Base-by-base conservation (phyloP, 2,329 filamentous ascomycete genomes). In the Penicillium psychrosexuale region DNA sequence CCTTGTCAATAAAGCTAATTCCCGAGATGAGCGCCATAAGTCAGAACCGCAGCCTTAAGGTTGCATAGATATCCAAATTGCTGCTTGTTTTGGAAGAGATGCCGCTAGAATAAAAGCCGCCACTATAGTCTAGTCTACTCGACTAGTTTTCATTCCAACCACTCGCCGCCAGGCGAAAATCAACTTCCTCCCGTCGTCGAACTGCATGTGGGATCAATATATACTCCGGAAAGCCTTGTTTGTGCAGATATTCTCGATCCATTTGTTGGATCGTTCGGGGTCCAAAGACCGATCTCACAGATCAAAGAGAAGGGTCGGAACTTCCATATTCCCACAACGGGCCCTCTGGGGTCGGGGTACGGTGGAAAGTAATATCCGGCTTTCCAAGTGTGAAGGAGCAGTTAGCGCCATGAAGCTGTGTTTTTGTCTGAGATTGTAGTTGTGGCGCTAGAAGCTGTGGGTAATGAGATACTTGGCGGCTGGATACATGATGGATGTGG, bases 151-250 rank as follows among this genome's bases (percentile, higher is more conserved):
- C 60, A 3, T n/a, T n/a, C n/a, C n/a, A n/a, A n/a, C n/a, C n/a
- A n/a, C n/a, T n/a, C n/a, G n/a, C n/a, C n/a, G n/a, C n/a, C 72
- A 74, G 15, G 66, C 52, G 45, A 73, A 74, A 8, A 56, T 62
- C 17, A 57, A 62, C 27, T 56, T 43, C 39, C 51, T 13, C 19
- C 30, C 24, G 50, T 59, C 45, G 1, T 51, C 53, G 1, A 69
- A 11, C 3, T 60, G 60, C 39, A 69, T 63, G 22, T 69, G 62
- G 53, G 69, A 69, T 12, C 64, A 64, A 47, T 71, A 72, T 55
- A 1, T 60, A 57, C 62, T 13, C 60, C 33, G 58, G 37, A 39
- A 59, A 37, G 17, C 65, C 66, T 40, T 69, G 62, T 36, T 62
- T 63, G 31, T 60, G 61, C 6, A 74, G 55, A 17, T 67, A 63